Conservation (phyloP, 2,329 filamentous ascomycete species). For the Hypoxylon sp. region DNA sequence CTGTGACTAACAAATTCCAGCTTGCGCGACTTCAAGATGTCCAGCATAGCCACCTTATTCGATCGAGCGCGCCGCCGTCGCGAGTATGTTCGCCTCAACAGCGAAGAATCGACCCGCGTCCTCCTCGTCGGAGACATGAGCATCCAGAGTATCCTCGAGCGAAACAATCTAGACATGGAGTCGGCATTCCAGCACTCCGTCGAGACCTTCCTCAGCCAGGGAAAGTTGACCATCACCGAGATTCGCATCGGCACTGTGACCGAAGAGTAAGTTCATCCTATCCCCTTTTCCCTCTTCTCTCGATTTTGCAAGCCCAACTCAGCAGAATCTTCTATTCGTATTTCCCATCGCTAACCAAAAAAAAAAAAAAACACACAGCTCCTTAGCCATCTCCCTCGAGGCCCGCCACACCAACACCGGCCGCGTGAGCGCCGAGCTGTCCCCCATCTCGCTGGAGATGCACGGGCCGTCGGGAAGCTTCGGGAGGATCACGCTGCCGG, state of each 20-base stretch:
- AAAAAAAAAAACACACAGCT: too few species aligned
- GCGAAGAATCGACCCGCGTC: too few species aligned
- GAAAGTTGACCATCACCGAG: slow-evolving; percentile 36
- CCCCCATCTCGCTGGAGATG: slow-evolving; percentile 33
- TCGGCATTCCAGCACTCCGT: slow-evolving; percentile 35
- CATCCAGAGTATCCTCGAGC: slow-evolving; percentile 30
- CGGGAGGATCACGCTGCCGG: slow-evolving; percentile 38
- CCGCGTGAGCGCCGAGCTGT: slow-evolving; percentile 24
- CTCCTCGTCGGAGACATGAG: too few species aligned
- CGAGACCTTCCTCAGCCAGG: slow-evolving; percentile 33
- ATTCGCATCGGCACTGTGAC: slow-evolving; percentile 44
- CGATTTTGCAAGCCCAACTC: background rate
- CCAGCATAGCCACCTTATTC: too few species aligned
- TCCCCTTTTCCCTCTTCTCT: background rate
- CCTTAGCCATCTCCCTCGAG: slow-evolving; percentile 40
- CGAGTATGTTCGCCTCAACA: too few species aligned
- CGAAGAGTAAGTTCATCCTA: slow-evolving; percentile 41
- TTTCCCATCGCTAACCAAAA: too few species aligned
- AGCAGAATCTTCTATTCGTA: background rate
- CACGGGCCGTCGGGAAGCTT: slow-evolving; percentile 35
- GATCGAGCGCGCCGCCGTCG: too few species aligned
- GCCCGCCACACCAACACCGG: slow-evolving; percentile 38
- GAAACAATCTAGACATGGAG: slow-evolving; percentile 36
- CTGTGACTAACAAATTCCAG: too few species aligned
- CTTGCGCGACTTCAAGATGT: too few species aligned